Evolutionary conservation across 2,329 filamentous ascomycete genomes (phyloP), one percentile per base, ranked within the genome.

Genomic region (Esteya vermicola): DNA sequence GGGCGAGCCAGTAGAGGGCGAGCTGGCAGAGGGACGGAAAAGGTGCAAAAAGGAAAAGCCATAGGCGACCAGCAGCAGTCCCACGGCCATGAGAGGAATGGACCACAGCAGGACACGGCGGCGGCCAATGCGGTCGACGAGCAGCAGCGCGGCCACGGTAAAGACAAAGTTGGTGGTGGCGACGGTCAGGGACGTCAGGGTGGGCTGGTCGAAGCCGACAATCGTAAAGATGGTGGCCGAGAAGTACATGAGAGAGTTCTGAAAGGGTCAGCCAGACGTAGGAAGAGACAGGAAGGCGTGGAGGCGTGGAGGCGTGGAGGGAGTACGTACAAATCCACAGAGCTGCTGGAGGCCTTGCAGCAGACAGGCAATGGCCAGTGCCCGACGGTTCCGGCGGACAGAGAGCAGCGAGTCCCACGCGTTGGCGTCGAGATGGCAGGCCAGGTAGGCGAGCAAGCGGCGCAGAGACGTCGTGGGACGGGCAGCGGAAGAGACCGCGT

Each of bases 181-280:
- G 13, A 94, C 57, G 3, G 77, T 78, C 43, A 93, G 70, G 1
- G 84, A 84, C 1, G 82, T 85, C 37, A 89, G 68, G 0, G 84
- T 91, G 6, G 85, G 85, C 41, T 76, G 81, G 32, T 70, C 68
- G 55, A 93, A 93, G 1, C 81, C 81, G 1, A 93, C 70, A 25
- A 85, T 68, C 3, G 73, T 70, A 54, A 89, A 89, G 23, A 89
- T 85, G 8, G 82, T 86, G 4, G 81, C 82, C 1, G 82, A 85
- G 54, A 85, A 93, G 59, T 93, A 93, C 85, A 93, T 93, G 23
- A 94, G 66, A 10, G 82, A 86, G 61, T 94, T 93, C 72, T 78
- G 48, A 21, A n/a, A 28, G 25, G 8, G 34, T 21, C 2, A 9
- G 25, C 5, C 16, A 10, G 25, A 5, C n/a, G 16, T 4, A 28